phyloP scores from a whole-genome alignment of 352 stramenopile genomes.

The Blastocystis sp. region DNA sequence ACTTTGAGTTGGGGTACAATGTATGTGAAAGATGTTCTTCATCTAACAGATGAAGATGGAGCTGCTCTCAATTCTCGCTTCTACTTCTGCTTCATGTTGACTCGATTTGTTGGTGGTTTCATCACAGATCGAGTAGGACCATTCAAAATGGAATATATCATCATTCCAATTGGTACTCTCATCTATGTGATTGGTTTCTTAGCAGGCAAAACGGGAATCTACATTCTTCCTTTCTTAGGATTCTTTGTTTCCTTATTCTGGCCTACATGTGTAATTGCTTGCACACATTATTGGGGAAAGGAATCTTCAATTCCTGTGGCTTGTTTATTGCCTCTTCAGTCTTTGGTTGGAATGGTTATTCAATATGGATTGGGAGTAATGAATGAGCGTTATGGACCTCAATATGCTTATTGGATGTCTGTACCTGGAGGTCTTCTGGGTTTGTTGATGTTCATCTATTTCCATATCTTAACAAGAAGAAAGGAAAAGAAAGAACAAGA shows the following conservation, averaged over 20 bases:
- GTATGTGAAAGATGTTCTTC: conserved; percentile 54
- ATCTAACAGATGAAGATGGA: conserved; percentile 18
- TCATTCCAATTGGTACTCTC: conserved; percentile 20
- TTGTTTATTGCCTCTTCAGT: conserved; percentile 23
- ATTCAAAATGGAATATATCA: conserved; percentile 56
- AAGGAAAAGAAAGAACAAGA: conserved; percentile 24
- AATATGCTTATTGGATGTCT: conserved; percentile 56
- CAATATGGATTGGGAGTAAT: conserved; percentile 20
- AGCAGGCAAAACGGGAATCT: background rate
- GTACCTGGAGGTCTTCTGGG: conserved; percentile 12
- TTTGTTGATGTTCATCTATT: conserved; percentile 35
- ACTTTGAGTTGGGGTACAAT: conserved; percentile 51
- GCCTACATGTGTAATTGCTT: conserved; percentile 16
- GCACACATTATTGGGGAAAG: conserved; percentile 28
- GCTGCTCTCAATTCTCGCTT: conserved; percentile 35
- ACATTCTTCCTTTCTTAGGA: conserved; percentile 12
- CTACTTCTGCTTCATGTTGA: conserved; percentile 56
- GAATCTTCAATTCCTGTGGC: conserved; percentile 15
- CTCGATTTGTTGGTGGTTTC: conserved; percentile 52
- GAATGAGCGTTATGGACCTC: conserved; percentile 36
- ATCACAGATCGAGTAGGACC: conserved; percentile 40
- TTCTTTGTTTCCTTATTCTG: conserved; percentile 60
- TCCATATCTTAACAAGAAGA: background rate
- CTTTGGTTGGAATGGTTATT: background rate
- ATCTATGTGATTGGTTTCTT: conserved; percentile 43